Conservation (phyloP, 1,284 basidiomycete species). For the Apiotrichum gracile region DNA sequence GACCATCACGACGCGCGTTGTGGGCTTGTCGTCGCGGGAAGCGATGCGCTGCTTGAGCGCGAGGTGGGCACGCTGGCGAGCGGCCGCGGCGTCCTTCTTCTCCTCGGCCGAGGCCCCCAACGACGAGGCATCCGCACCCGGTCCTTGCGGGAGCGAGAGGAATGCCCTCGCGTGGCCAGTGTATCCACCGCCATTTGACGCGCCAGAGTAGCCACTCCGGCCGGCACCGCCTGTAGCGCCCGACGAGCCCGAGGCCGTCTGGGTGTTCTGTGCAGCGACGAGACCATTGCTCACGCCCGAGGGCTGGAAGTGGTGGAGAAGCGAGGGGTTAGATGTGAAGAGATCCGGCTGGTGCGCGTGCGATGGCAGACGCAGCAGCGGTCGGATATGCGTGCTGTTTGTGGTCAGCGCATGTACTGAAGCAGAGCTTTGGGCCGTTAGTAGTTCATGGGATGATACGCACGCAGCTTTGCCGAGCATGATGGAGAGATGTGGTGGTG, state of each 20-base stretch:
- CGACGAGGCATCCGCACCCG: constrained; percentile 24
- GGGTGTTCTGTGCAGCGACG: constrained; percentile 21
- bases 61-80: constrained; percentile 11
- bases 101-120: constrained; percentile 23
- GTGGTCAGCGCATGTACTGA: neutral
- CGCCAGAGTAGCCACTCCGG: constrained; percentile 33
- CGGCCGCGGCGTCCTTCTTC: constrained; percentile 7
- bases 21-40: constrained; percentile 4
- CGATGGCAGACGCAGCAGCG: constrained; percentile 38
- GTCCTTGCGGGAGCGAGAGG: constrained; percentile 32
- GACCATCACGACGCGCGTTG: constrained; percentile 10
- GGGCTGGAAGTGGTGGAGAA: constrained; percentile 43
- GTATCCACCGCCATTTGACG: constrained; percentile 33
- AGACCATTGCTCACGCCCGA: constrained; percentile 20
- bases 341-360: constrained; percentile 32
- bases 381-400: constrained; percentile 41
- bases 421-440: no score
- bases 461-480: constrained; percentile 46
- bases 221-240: constrained; percentile 30
- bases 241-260: constrained; percentile 15
- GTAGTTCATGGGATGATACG: constrained; percentile 18
- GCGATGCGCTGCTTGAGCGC: constrained; percentile 14
- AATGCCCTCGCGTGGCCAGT: constrained; percentile 44
- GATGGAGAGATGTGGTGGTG: constrained; percentile 6
- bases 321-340: constrained; percentile 46